Evolutionary conservation across 2,329 filamentous ascomycete species (phyloP), one percentile per base, ranked within the genome.

Genomic region (Sclerotinia nivalis): DNA sequence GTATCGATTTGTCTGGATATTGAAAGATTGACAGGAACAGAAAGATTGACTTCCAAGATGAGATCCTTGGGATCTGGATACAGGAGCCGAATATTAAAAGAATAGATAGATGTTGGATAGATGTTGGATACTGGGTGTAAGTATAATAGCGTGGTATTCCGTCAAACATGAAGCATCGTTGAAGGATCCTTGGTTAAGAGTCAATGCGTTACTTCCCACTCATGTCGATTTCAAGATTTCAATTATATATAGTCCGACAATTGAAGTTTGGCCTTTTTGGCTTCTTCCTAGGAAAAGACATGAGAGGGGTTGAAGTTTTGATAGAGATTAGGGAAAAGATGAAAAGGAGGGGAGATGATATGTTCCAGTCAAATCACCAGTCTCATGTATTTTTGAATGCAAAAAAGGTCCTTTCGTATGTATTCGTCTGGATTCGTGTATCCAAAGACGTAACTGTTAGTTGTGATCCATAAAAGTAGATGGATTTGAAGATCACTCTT

Each of bases 141-240:
- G 59, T 25, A 61, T 25, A 47, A 31, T 13, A 49, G 43, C 49
- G 59, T n/a, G n/a, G 28, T 13, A 62, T 62, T 28, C 59, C 59
- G 45, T 50, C 45, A 10, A 18, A 31, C 45, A n/a, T 10, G n/a
- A 45, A 47, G 6, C 31, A 37, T 62, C 22, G n/a, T 12, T 49
- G 28, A 37, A 12, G 34, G 28, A 34, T 20, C 60, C 60, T 43
- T 13, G 28, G 28, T 25, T 6, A 12, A 62, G 20, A 34, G 28
- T 62, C 60, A 62, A 62, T 49, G 60, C 60, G 31, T 64, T 52
- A 34, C 47, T 52, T 50, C 60, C 31, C 40, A 40, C 60, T 62
- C 22, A 43, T 62, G 43, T 62, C 12, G 40, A 34, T 62, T 62
- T 34, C 49, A 64, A 50, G 34, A 43, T 43, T 43, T 15, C 40